Base-by-base conservation (phyloP, 2,329 filamentous ascomycete genomes). In the Incumbomyces delicatus region DNA sequence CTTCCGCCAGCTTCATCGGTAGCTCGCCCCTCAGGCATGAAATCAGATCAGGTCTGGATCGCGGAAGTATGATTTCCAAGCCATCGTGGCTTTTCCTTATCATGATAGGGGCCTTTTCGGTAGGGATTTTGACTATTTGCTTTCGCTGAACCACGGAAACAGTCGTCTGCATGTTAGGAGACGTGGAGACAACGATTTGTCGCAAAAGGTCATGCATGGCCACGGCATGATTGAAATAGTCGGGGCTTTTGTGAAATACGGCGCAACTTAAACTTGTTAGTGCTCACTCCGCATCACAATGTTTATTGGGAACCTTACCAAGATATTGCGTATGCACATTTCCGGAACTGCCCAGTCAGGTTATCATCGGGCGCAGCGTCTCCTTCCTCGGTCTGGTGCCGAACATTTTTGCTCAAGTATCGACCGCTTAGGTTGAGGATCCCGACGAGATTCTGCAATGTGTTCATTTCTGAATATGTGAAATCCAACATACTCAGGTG, bases 261-360 rank as follows among this genome's bases (percentile, higher is more conserved):
- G 50, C 50, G 29, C 50, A 52, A 43, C 47, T 52, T 36, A 12
- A 37, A 34, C n/a, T 35, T 16, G 12, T 16, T 6, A 18, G n/a
- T 39, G 20, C n/a, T 18, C 29, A 47, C 12, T 41, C 17, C 36
- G 32, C 18, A 18, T 11, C 38, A 12, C 48, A 44, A 27, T 31
- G 43, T 40, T 27, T 35, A 17, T 35, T 20, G 14, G 17, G 10
- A 12, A 10, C 3, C 42, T 49, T 44, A 51, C 49, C 49, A 51
- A 46, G 49, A 51, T 27, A 51, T 38, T 35, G 49, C 31, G 44
- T 51, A 51, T 6, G 49, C 49, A 37, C 46, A 49, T 30, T 47
- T 3, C 3, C n/a, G 41, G 27, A 51, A 43, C 37, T 44, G 47
- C 32, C 17, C 12, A 7, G 22, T 49, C 17, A 51, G 38, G 29